Evolutionary conservation across 202 grass and related monocot species (phyloP).

Genomic region (Zoysia matrella): DNA sequence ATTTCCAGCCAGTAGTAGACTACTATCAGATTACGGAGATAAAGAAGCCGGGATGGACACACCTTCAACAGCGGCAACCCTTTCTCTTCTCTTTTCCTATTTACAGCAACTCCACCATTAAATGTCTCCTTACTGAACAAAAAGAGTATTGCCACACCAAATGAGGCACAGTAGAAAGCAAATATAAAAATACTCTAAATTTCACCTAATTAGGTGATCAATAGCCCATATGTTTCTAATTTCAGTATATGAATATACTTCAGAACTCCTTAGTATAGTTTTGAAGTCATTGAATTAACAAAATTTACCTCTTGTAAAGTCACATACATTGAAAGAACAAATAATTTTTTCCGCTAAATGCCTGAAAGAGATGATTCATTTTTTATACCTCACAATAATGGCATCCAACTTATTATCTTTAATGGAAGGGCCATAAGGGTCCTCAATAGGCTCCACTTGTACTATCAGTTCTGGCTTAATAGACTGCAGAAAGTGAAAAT

Average conservation of each 20-base stretch:
- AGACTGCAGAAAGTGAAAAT: slow-evolving; percentile 46
- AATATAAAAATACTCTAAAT: background rate
- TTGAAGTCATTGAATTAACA: background rate
- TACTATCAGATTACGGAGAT: slow-evolving; percentile 3
- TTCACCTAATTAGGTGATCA: background rate
- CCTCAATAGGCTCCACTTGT: slow-evolving; percentile 74
- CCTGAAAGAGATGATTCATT: background rate
- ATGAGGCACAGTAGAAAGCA: slow-evolving; percentile 15
- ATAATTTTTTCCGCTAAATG: slow-evolving; percentile 23
- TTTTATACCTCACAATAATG: slow-evolving; percentile 70
- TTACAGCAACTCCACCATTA: slow-evolving; percentile 61
- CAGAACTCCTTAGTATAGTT: slow-evolving; percentile 3
- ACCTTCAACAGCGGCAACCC: slow-evolving; percentile 61
- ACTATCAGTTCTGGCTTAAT: slow-evolving; percentile 60
- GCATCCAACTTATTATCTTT: slow-evolving; percentile 68
- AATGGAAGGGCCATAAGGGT: slow-evolving; percentile 72
- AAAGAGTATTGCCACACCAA: slow-evolving; percentile 30
- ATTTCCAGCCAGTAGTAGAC: background rate
- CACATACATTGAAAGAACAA: slow-evolving; percentile 25
- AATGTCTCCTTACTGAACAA: slow-evolving; percentile 66
- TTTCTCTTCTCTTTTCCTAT: slow-evolving; percentile 69
- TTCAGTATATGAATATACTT: slow-evolving; percentile 9
- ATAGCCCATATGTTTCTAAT: background rate
- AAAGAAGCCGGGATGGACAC: slow-evolving; percentile 15
- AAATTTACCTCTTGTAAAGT: slow-evolving; percentile 5